A percentile compares a stretch with the other conserved stretches of the same genome.
Conservation (phyloP, 768 basidiomycete species). For the Boletus speciosus region DNA sequence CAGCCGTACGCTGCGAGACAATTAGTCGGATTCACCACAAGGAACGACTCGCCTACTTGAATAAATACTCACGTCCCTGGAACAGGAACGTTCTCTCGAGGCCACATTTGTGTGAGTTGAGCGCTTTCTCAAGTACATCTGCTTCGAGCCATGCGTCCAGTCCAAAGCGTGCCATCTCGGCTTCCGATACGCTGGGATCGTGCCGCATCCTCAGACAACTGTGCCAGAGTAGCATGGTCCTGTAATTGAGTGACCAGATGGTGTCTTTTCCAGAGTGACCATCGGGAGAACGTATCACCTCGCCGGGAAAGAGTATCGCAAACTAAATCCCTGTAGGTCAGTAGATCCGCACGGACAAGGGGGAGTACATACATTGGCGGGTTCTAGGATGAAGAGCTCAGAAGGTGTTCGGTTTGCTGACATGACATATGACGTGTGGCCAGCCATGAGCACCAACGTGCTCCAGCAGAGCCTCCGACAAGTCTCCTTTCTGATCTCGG, state of each 20-base stretch:
- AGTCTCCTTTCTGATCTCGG: constrained; percentile 66
- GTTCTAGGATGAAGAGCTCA: constrained; percentile 58
- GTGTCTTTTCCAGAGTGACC: constrained; percentile 53
- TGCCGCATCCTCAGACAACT: constrained; percentile 60
- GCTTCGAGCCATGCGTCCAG: constrained; percentile 69
- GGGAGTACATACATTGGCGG: constrained; percentile 53
- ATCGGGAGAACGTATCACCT: constrained; percentile 40
- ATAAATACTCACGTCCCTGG: constrained; percentile 69
- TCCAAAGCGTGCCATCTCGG: constrained; percentile 59
- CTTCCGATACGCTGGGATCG: constrained; percentile 39
- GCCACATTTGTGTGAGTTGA: constrained; percentile 62
- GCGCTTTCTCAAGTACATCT: constrained; percentile 58
- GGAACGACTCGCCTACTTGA: constrained; percentile 53
- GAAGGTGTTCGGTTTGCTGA: constrained; percentile 39
- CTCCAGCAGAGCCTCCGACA: constrained; percentile 76
- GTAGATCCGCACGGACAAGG: background rate
- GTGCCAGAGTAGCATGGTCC: constrained; percentile 70
- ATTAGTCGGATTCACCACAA: constrained; percentile 4
- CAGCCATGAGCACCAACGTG: constrained; percentile 58
- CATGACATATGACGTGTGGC: constrained; percentile 57
- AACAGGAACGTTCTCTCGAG: constrained; percentile 68
- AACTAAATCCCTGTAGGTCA: constrained; percentile 41
- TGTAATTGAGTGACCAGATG: constrained; percentile 72
- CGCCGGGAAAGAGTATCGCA: constrained; percentile 73
- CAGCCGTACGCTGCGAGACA: constrained; percentile 54